Percentiles rank a stretch among this genome's conserved stretches.
phyloP scores from a whole-genome alignment of 2,329 filamentous ascomycete genomes.

The Cordyceps fumosorosea region DNA sequence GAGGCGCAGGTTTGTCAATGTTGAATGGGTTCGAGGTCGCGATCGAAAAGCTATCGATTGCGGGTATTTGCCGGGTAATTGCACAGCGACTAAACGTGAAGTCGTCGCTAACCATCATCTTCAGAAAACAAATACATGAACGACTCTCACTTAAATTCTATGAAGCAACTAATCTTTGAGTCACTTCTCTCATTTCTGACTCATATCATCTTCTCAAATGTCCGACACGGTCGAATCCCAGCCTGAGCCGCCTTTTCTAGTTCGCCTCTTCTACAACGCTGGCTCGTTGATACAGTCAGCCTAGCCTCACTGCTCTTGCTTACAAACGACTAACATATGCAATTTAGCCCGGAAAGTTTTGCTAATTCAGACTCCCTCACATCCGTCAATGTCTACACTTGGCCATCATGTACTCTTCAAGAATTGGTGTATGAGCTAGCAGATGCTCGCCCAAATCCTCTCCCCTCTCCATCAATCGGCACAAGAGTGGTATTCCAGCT shows the following conservation, averaged over 20 bases:
- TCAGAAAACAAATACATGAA: not conserved
- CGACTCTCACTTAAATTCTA: not conserved
- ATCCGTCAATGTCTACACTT: conserved; percentile 62
- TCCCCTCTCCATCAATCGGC: conserved; percentile 70
- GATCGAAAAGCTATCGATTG: conserved; percentile 21
- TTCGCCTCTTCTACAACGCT: conserved; percentile 72
- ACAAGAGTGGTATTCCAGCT: conserved; percentile 84
- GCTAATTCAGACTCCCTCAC: not conserved
- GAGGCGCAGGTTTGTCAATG: not conserved
- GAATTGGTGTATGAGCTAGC: conserved; percentile 76
- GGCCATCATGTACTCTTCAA: conserved; percentile 70
- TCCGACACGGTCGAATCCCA: conserved; percentile 47
- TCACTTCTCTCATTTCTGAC: not conserved
- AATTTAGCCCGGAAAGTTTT: not conserved
- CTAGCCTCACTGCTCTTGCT: not conserved
- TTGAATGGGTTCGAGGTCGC: not conserved
- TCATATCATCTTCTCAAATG: conserved; percentile 25
- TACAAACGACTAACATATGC: not conserved
- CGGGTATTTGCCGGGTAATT: conserved; percentile 23
- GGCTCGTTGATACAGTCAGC: conserved; percentile 63
- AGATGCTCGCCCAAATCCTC: conserved; percentile 54
- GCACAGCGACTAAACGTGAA: conserved; percentile 13
- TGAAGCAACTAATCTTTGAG: not conserved
- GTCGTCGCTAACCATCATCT: conserved; percentile 1
- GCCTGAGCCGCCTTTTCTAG: conserved; percentile 70